Evolutionary conservation across 768 basidiomycete genomes (phyloP), one percentile per base, ranked within the genome.

Genomic region (Boletus edulis): DNA sequence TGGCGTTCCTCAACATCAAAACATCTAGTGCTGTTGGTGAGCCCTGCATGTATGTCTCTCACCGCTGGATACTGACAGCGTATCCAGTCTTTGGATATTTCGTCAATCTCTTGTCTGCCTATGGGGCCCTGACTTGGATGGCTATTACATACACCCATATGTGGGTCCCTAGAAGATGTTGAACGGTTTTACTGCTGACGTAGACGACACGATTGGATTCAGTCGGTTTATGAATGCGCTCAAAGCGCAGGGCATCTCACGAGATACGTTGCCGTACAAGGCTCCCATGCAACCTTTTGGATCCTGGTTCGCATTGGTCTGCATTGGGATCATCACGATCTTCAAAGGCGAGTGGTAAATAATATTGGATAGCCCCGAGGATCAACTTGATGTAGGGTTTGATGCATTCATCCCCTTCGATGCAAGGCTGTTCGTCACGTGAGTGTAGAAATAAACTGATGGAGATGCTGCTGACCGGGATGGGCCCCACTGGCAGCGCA

Each of bases 1-100:
- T 87, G 17, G 82, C 83, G 5, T 88, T 82, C 72, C 73, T 87
- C 56, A 86, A 86, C 55, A 78, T 84, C 27, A 71, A 67, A 4
- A 71, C 77, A 0, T 80, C 81, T 1, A 75, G 81, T 58, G 75
- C 81, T 14, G 77, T 77, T 71, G 82, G 81, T 82, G 11, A 52
- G 62, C 61, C 31, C 29, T n/a, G 17, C 18, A 17, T 5, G 14
- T 7, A 29, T 20, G 17, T 39, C 18, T 20, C 37, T 39, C 37
- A 20, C 15, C 52, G 18, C 31, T 6, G 32, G 42, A 24, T n/a
- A 29, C 29, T 49, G 43, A 57, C 24, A 14, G 11, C 35, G 7
- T 22, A 15, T 31, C 5, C 42, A 63, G 69, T 72, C 3, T 73
- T 73, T 63, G 66, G 63, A 22, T 77, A 72, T 62, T 75, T 76